Evolutionary conservation across 169 alveolate species (phyloP), one percentile per base, ranked within the genome.

Genomic region (Perkinsus marinus): DNA sequence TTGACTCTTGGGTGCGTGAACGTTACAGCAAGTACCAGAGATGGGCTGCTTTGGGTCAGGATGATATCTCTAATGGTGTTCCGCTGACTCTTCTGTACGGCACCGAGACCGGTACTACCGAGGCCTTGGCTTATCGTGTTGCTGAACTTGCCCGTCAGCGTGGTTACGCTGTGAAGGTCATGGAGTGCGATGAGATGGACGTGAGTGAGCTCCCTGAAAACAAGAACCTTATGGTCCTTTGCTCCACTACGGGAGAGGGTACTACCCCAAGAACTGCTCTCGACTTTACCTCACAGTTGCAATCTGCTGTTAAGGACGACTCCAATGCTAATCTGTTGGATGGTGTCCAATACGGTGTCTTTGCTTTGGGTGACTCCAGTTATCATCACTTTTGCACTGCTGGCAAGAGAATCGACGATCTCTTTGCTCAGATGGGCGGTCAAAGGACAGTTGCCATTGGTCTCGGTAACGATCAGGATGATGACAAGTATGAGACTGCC

Each of bases 361-460:
- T 94, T 90, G 96, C 95, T 39, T 93, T 94, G 38, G 96, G 96
- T 38, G 96, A 94, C 43, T 92, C 94, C 89, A 92, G 93, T 92
- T 94, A 94, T 68, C 94, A 91, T 43, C 93, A 91, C 90, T 94
- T 94, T 93, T 92, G 93, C 91, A 94, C 93, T 90, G 95, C 96
- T 5, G 96, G 95, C 89, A 91, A 91, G 79, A 92, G 91, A 26
- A 92, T 94, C 93, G 96, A 94, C 39, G 92, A 90, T 68, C 93
- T 92, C 38, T 90, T 94, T 38, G 91, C 92, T 46, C 92, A 93
- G 39, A 79, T 94, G 91, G 96, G 96, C 26, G 96, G 94, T 43
- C 43, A 69, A 36, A 93, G 96, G 46, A 93, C 93, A 22, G 94
- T 92, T 57, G 38, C 47, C 22, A 38, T 69, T 36, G 95, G 95